A percentile compares a stretch with the other conserved stretches of the same genome.
phyloP scores from a whole-genome alignment of 2,329 filamentous ascomycete genomes.

The Thielaviopsis ethacetica region DNA sequence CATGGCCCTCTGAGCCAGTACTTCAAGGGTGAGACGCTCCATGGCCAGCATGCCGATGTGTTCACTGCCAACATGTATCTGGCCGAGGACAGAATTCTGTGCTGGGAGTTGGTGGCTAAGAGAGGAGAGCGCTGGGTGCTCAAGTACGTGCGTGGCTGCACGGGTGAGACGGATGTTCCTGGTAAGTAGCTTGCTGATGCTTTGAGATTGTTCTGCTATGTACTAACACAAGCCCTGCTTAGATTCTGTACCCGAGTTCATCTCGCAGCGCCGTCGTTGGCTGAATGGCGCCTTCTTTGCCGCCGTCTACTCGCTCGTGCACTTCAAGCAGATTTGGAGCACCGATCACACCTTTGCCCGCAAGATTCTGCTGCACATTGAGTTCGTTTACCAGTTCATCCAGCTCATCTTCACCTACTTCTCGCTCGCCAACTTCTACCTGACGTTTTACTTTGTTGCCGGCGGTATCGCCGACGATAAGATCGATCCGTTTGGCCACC shows the following conservation, averaged over 20 bases:
- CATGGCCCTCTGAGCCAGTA: slow-evolving; percentile 94
- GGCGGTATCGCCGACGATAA: slow-evolving; percentile 66
- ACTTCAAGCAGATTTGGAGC: slow-evolving; percentile 81
- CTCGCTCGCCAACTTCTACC: slow-evolving; percentile 95
- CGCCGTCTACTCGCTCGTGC: slow-evolving; percentile 89
- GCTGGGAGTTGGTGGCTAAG: slow-evolving; percentile 93
- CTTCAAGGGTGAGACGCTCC: slow-evolving; percentile 96
- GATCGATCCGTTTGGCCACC: slow-evolving; percentile 83
- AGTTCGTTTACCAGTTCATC: slow-evolving; percentile 90
- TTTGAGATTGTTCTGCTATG: background rate
- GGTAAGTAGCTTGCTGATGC: slow-evolving; percentile 37
- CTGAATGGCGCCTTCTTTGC: slow-evolving; percentile 98
- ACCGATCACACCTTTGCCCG: slow-evolving; percentile 83
- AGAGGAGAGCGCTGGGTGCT: slow-evolving; percentile 88
- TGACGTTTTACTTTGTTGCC: slow-evolving; percentile 96
- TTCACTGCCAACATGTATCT: slow-evolving; percentile 97
- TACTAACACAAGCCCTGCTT: slow-evolving; percentile 15
- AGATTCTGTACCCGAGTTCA: slow-evolving; percentile 91
- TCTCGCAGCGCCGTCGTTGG: slow-evolving; percentile 91
- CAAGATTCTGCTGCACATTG: slow-evolving; percentile 83
- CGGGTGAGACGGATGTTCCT: slow-evolving; percentile 93
- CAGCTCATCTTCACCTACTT: slow-evolving; percentile 94
- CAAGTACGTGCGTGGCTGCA: slow-evolving; percentile 94
- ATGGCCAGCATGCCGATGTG: slow-evolving; percentile 89
- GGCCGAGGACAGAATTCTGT: slow-evolving; percentile 77